Base-by-base conservation (phyloP, 768 basidiomycete genomes). In the Leccinum rimulosum region DNA sequence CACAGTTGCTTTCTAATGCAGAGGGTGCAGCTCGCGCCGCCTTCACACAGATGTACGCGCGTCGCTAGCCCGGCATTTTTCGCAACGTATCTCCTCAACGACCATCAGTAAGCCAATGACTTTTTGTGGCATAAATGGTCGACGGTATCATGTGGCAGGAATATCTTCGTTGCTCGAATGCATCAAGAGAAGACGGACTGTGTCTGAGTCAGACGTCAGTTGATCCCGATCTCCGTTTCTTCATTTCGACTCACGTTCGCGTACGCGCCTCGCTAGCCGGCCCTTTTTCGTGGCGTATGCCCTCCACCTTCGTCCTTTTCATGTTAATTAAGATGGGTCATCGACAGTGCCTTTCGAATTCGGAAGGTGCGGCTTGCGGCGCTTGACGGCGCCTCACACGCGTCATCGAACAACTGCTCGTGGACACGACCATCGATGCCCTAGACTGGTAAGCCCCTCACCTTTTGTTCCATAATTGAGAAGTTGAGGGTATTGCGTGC, bases 371-470 rank as follows among this genome's bases (percentile, higher is more conserved):
- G 1, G 76, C 86, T 45, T 87, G 93, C 56, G 76, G 81, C 57
- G 92, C 93, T n/a, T 95, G 93, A 63, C 98, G 98, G 77, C 80
- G 84, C 60, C 78, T 99, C 58, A 95, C 95, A 28, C 83, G 81
- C 56, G 74, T 77, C 27, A 86, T 98, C 56, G 88, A 93, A 73
- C 70, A 71, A 11, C 84, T 85, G 67, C 77, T 99, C 61, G 71
- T 87, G 25, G 83, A 84, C 71, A 77, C 87, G 36, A 97, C 91
- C 6, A 83, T 98, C 58, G 98, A 99, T 69, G 91, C 94, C 11
- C 87, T 91, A 33, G 93, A 98, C 73, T 98, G 96, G 95, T 94
- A 79, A 56, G 81, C 79, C 40, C 27, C 50, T 30, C 36, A 3
- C 38, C 35, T 57, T 60, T 17, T 53, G 19, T 59, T 57, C 56